phyloP scores from a whole-genome alignment of 176 grass and related monocot species.

The Eleusine coracana region DNA sequence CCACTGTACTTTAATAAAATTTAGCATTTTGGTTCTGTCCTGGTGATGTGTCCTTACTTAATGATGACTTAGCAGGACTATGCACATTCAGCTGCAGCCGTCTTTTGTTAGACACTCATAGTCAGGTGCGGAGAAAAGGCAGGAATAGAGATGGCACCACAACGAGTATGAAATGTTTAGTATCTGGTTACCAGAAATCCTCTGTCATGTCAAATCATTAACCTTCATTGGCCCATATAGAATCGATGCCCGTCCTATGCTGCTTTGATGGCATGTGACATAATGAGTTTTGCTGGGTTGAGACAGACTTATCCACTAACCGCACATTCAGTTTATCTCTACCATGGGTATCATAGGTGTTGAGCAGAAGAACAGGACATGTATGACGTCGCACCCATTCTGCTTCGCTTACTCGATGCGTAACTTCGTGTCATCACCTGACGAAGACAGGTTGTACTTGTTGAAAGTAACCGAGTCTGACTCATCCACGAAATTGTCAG shows the following conservation, averaged over 20 bases:
- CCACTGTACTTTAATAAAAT: not conserved
- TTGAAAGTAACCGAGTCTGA: slow-evolving; percentile 31
- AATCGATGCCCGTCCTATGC: slow-evolving; percentile 35
- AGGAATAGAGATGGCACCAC: not conserved
- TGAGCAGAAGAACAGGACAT: slow-evolving; percentile 35
- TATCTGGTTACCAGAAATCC: slow-evolving; percentile 18
- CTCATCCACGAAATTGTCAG: slow-evolving; percentile 26
- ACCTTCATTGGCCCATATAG: slow-evolving; percentile 41
- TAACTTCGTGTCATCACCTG: slow-evolving; percentile 33
- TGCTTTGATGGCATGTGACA: slow-evolving; percentile 48
- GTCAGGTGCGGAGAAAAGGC: slow-evolving; percentile 2
- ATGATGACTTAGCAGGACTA: not conserved
- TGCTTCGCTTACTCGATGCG: slow-evolving; percentile 7
- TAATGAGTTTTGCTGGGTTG: slow-evolving; percentile 51
- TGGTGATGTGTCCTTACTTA: slow-evolving; percentile 7
- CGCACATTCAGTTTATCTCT: slow-evolving; percentile 38
- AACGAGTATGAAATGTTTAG: slow-evolving; percentile 22
- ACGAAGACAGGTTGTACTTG: slow-evolving; percentile 25
- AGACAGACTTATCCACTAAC: slow-evolving; percentile 40
- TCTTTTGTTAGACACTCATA: slow-evolving; percentile 19
- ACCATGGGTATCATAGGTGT: slow-evolving; percentile 34
- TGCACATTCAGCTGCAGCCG: not conserved
- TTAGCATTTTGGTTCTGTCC: slow-evolving; percentile 7
- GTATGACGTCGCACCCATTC: slow-evolving; percentile 2
- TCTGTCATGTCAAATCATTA: slow-evolving; percentile 15